Evolutionary conservation across 2,329 filamentous ascomycete genomes (phyloP), one percentile per base, ranked within the genome.

Genomic region (Ceratocystis diversiconidia): DNA sequence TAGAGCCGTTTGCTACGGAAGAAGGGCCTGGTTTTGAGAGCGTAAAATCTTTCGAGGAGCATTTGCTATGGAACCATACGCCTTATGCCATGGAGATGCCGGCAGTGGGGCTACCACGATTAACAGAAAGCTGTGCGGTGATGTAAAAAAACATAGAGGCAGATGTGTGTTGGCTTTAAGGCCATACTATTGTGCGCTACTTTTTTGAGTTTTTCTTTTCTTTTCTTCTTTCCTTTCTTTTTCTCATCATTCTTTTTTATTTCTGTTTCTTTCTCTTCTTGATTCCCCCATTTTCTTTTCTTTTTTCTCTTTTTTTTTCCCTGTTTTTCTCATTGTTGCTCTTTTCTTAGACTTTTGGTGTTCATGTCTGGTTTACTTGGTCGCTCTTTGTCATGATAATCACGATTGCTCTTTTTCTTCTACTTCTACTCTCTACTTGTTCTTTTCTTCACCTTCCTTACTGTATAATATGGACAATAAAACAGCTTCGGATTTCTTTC

Each of bases 21-120:
- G 76, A 81, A 64, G 79, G 80, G 64, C 70, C 69, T 43, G 78
- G 77, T 3, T 82, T 83, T 70, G 76, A 77, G 55, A 76, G 78
- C 68, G 71, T 85, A 57, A 73, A 72, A 17, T 74, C 75, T 17
- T 78, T 84, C 46, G 78, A 79, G 71, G 78, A 79, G 67, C 82
- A 85, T 69, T 74, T 85, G 32, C 79, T 80, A 69, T 85, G 82
- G 82, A 75, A 78, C 68, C 82, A 85, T 69, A 77, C 76, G 5
- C 59, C 48, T 17, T 67, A 67, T 61, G 41, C 59, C 1, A 36
- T 67, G 10, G 65, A 66, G 44, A 43, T 66, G 73, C 76, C 74
- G 44, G 71, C 76, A 64, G 76, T 77, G 6, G 70, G 71, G 41
- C 61, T 75, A 44, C 72, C 74, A 1, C 69, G 72, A 41, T 69